Base-by-base conservation (phyloP, 192 early-diverging fungal genomes). In the Gigaspora rosea region DNA sequence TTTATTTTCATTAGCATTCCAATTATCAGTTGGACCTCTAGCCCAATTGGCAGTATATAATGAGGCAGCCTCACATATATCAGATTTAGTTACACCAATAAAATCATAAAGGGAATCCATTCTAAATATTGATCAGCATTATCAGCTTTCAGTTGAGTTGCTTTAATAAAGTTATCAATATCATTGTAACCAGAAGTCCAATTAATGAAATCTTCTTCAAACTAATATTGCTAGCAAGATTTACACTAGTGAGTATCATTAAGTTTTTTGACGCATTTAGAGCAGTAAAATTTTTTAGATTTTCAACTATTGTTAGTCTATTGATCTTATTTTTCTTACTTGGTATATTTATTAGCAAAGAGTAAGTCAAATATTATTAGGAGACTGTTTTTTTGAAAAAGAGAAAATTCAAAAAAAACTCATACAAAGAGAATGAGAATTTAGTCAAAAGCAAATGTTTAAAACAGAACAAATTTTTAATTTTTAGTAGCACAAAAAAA, bases 191-290 rank as follows among this genome's bases (percentile, higher is more conserved):
- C 74, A 7, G 27, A 52, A 16, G 74, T 76, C 74, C 74, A 76
- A 35, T 76, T 76, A 66, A 51, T 51, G 52, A 66, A 63, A 54
- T 76, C 54, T 51, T 64, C 64, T 64, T 66, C 16, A 41, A 76
- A 76, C 12, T 66, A 22, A 27, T 3, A 16, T 3, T 13, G 11
- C 54, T 76, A 49, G 41, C 74, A 76, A 12, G 12, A 27, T 76
- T 64, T 33, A 66, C 74, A 76, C 49, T 33, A 76, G 35, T 46
- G 36, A 3, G 10, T 61, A 27, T 27, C 6, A 12, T 8, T 15
- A 11, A 73, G 20, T 8, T n/a, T 6, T 62, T 48, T 27, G 3
- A 20, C 15, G 48, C 71, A 73, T 27, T 73, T 57, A 1, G 57
- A 46, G 20, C 71, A 73, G 61, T 64, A 64, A 46, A 7, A n/a